phyloP scores from a whole-genome alignment of 768 basidiomycete species.

The Lactarius hengduanensis region DNA sequence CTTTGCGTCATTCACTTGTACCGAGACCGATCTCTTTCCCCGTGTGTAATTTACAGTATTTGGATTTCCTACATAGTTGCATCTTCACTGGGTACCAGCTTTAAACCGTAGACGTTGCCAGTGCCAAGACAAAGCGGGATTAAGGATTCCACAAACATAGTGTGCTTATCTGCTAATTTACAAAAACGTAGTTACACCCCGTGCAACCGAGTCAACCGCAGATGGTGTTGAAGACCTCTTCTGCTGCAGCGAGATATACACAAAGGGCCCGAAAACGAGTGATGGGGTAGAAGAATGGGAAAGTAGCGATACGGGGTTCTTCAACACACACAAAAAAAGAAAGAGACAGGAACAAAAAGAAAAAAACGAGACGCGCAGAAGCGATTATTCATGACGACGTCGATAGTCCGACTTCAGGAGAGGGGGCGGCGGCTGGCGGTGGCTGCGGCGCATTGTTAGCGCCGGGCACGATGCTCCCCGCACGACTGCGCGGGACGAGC shows the following conservation, averaged over 20 bases:
- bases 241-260: not conserved
- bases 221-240: too few species aligned
- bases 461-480: slow-evolving; percentile 24
- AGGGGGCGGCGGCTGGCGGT: not conserved
- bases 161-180: slow-evolving; percentile 23
- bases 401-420: slow-evolving; percentile 16
- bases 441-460: not conserved
- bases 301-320: not conserved
- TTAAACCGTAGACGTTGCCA: not conserved
- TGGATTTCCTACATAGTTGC: not conserved
- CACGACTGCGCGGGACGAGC: slow-evolving; percentile 41
- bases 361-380: not conserved
- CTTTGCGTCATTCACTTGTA: not conserved
- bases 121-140: not conserved
- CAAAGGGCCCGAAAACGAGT: not conserved
- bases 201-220: not conserved
- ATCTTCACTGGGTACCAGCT: not conserved
- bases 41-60: slow-evolving; percentile 1
- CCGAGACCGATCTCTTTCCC: not conserved
- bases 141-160: slow-evolving; percentile 11
- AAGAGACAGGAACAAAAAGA: not conserved
- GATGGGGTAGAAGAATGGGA: not conserved
- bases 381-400: slow-evolving; percentile 12
- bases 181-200: slow-evolving; percentile 18
- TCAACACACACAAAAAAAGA: not conserved